Base-by-base conservation (phyloP, 805 yeast genomes). In the Candida maltosa region DNA sequence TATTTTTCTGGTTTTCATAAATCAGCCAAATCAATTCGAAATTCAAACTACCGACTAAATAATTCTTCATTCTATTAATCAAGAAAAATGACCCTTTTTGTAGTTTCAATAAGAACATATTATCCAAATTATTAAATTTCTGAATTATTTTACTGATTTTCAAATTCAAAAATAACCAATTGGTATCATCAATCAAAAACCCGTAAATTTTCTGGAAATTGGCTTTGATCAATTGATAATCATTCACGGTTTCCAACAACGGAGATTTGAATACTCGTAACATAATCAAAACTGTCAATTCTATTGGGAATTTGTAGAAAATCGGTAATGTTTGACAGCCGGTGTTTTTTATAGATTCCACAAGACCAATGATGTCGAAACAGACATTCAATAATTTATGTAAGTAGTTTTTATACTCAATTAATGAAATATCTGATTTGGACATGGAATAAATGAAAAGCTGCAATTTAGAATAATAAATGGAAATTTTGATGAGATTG, bases 1-100 rank as follows among this genome's bases (percentile, higher is more conserved):
- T n/a, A n/a, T 40, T 28, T 7, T 37, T 36, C 20, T 54, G 55
- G 30, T 48, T 41, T 26, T 51, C 52, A 45, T 61, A 62, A 16
- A 64, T 58, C 22, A 53, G 49, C 69, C 69, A 66, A 16, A 63
- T 56, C 49, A 67, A 42, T 45, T 67, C 73, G 42, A 63, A 64
- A 26, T 48, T 48, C 35, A 67, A 52, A 33, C 64, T 58, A 16
- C 65, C 55, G 6, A 56, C 61, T 31, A 65, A 51, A 41, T 61
- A 56, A 36, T 53, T 54, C 35, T 56, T 51, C 61, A 63, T 62
- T 31, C 51, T 51, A 30, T 54, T 56, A 15, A 67, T 49, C 25
- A 67, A 44, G 33, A 58, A 57, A 38, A 58, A 57, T 4, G 56
- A 48, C 8, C 29, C 32, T 2, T 35, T 29, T n/a, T n/a, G n/a